Evolutionary conservation across 164 flowering plant genomes (phyloP).

Genomic region (Berberis thunbergii): DNA sequence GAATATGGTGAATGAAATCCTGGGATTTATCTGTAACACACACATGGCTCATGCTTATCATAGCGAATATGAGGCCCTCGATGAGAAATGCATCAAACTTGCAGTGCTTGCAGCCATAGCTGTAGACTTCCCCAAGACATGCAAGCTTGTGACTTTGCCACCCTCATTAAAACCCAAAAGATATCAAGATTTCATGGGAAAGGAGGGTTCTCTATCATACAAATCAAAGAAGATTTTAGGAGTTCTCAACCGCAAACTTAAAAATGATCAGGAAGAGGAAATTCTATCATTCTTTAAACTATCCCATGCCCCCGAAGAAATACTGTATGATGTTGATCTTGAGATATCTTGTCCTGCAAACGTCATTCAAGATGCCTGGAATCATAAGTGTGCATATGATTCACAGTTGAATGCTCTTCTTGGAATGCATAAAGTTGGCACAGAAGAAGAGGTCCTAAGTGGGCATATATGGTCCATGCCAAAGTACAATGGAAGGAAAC

Average conservation of each 20-base stretch:
- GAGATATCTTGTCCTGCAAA: too few species aligned
- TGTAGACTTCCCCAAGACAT: too few species aligned
- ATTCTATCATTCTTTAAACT: too few species aligned
- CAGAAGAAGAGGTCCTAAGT: slow-evolving; percentile 80
- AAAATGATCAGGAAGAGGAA: background rate
- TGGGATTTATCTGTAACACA: too few species aligned
- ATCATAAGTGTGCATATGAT: slow-evolving; percentile 55
- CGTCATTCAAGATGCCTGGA: slow-evolving; percentile 49
- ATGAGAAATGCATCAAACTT: slow-evolving; percentile 44
- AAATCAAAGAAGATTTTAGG: background rate
- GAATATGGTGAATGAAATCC: too few species aligned
- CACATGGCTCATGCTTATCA: slow-evolving; percentile 67
- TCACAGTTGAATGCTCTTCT: slow-evolving; percentile 49
- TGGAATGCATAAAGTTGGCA: slow-evolving; percentile 53
- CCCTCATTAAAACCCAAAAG: slow-evolving; percentile 47
- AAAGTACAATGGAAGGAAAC: background rate
- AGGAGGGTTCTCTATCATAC: too few species aligned
- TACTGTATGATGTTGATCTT: too few species aligned
- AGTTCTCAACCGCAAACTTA: background rate
- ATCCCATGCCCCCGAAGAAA: too few species aligned
- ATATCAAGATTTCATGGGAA: slow-evolving; percentile 36
- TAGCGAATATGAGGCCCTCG: slow-evolving; percentile 64
- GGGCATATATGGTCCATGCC: slow-evolving; percentile 39
- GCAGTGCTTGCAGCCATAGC: too few species aligned
- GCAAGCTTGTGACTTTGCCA: slow-evolving; percentile 24